Evolutionary conservation across 2,329 filamentous ascomycete genomes (phyloP).

Genomic region (Didymellaceae sp.): DNA sequence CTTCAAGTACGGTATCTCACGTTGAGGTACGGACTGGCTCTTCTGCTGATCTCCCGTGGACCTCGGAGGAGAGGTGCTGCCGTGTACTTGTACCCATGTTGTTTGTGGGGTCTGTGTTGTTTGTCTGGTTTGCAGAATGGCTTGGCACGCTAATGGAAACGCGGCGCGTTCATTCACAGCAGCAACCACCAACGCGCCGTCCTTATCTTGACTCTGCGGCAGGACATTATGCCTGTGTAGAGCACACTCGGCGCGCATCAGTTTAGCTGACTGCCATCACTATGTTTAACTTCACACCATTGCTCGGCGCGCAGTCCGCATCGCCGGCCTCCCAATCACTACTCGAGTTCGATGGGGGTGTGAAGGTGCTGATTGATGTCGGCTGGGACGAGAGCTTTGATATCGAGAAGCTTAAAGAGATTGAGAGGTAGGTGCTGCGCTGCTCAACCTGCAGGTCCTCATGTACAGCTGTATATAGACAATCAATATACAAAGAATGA

Average conservation of each 20-base stretch:
- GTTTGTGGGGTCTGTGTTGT: background rate
- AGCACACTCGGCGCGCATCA: conserved; percentile 3
- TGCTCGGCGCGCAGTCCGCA: conserved; percentile 88
- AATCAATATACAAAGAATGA: conserved; percentile 21
- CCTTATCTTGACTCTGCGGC: conserved; percentile 1
- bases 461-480: conserved; percentile 21
- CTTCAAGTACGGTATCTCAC: too few relatives aligned
- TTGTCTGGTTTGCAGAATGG: conserved; percentile 6
- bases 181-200: conserved; percentile 2
- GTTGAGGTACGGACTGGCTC: too few relatives aligned
- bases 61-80: too few relatives aligned
- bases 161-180: conserved; percentile 3
- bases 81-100: background rate
- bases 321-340: conserved; percentile 93
- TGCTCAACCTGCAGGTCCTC: conserved; percentile 4
- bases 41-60: too few relatives aligned
- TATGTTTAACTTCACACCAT: conserved; percentile 96
- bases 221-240: conserved; percentile 11
- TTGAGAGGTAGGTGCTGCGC: conserved; percentile 77
- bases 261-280: conserved; percentile 13
- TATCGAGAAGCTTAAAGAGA: conserved; percentile 77
- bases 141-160: background rate
- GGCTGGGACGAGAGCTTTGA: conserved; percentile 97
- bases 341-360: conserved; percentile 91
- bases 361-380: conserved; percentile 93